Evolutionary conservation across 225 moss, liverwort and hornwort species (phyloP).

Genomic region (Pleurozium schreberi): DNA sequence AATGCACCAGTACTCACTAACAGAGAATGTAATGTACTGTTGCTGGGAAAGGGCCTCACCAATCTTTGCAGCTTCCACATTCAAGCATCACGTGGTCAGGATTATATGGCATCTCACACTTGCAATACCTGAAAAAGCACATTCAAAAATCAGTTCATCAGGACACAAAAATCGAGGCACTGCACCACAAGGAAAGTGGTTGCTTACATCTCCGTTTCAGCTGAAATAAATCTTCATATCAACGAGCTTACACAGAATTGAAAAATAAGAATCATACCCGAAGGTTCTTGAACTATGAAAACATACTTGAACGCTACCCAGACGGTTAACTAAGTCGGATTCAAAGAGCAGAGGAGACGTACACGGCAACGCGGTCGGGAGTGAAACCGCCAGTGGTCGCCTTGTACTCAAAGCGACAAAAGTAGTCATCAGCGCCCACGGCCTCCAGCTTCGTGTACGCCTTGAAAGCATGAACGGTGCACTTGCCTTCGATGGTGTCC

Average conservation of each 20-base stretch:
- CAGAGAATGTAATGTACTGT: not conserved
- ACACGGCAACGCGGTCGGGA: too few relatives aligned
- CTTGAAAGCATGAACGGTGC: conserved; percentile 75
- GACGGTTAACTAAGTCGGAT: too few relatives aligned
- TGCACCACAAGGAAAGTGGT: not conserved
- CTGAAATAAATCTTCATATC: not conserved
- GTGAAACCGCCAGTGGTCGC: too few relatives aligned
- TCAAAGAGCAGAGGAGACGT: too few relatives aligned
- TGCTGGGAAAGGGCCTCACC: conserved; percentile 24
- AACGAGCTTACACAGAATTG: not conserved
- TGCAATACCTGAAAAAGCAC: conserved; percentile 43
- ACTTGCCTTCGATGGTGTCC: conserved; percentile 89
- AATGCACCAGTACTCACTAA: not conserved
- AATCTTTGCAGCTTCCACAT: conserved; percentile 72
- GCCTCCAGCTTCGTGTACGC: conserved; percentile 76
- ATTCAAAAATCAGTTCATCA: not conserved
- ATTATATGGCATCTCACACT: conserved; percentile 85
- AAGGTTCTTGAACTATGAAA: not conserved
- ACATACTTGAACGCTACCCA: not conserved
- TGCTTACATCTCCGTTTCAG: too few relatives aligned
- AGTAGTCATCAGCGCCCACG: conserved; percentile 39
- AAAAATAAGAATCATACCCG: too few relatives aligned
- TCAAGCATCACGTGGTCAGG: conserved; percentile 83
- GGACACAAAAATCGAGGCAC: not conserved
- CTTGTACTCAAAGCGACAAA: too few relatives aligned